A percentile compares a stretch with the other conserved stretches of the same genome.
Evolutionary conservation across 2,329 filamentous ascomycete genomes (phyloP).

Genomic region (Tolypocladium paradoxum): DNA sequence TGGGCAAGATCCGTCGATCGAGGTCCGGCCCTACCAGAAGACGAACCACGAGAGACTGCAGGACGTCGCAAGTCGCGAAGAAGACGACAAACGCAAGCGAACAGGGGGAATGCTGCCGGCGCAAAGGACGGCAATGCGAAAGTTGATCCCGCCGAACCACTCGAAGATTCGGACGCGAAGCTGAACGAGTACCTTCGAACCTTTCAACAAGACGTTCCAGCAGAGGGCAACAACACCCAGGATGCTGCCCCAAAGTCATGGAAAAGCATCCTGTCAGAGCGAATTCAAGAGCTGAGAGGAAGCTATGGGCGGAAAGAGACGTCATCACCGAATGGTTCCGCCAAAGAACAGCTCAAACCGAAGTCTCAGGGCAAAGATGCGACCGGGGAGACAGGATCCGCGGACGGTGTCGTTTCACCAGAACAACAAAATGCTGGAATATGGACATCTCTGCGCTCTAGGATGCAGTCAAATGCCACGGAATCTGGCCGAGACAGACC

Average conservation of each 20-base stretch:
- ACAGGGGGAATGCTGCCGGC: neutral
- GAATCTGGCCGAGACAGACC: neutral
- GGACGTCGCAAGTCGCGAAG: neutral
- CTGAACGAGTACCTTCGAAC: neutral
- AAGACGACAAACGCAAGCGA: neutral
- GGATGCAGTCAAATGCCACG: conserved; percentile 8
- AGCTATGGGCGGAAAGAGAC: neutral
- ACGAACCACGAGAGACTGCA: neutral
- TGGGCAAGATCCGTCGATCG: neutral
- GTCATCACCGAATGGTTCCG: neutral
- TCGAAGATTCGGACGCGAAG: neutral
- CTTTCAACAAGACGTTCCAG: neutral
- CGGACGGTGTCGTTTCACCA: neutral
- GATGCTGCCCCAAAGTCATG: neutral
- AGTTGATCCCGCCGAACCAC: neutral
- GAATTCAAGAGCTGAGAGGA: neutral
- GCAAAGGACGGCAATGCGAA: neutral
- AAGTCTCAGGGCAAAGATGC: neutral
- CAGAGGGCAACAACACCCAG: neutral
- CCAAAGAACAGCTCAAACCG: neutral
- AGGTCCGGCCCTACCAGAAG: neutral
- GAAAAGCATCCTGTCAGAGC: neutral
- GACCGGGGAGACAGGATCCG: neutral
- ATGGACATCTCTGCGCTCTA: conserved; percentile 19
- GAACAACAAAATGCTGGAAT: conserved; percentile 4